Conservation (phyloP, 2,329 filamentous ascomycete genomes). For the Calycina herbarum region DNA sequence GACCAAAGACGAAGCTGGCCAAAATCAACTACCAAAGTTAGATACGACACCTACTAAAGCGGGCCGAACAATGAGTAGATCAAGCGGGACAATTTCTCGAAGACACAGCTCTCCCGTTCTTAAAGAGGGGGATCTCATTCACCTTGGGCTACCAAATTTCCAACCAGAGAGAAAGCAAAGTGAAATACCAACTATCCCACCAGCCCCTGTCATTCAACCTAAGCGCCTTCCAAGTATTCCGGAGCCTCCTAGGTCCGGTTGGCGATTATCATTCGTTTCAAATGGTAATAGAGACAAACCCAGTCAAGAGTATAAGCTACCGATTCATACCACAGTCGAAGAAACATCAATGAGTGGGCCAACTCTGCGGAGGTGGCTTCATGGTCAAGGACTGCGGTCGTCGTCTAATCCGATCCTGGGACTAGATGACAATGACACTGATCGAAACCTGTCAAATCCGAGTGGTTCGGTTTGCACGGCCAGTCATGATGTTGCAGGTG, state of each 20-base stretch:
- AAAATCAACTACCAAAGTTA: not conserved
- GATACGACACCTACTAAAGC: not conserved
- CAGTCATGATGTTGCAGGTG: conserved; percentile 32
- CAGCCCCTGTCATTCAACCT: conserved; percentile 28
- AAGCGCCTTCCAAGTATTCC: conserved; percentile 31
- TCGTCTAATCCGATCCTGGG: conserved; percentile 21
- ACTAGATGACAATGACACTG: conserved; percentile 21
- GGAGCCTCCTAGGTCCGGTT: conserved; percentile 30
- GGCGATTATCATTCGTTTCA: conserved; percentile 36
- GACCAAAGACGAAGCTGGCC: not conserved
- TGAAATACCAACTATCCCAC: conserved; percentile 25
- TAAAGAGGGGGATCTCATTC: conserved; percentile 10
- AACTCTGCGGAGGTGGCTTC: conserved; percentile 26
- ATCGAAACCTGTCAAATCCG: conserved; percentile 12
- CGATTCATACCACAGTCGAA: conserved; percentile 16
- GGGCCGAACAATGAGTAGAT: conserved; percentile 16
- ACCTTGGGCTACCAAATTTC: conserved; percentile 10
- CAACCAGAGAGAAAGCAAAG: conserved; percentile 23
- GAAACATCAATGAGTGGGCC: conserved; percentile 12
- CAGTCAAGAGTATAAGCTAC: conserved; percentile 25
- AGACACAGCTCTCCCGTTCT: conserved; percentile 29
- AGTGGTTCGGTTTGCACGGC: conserved; percentile 11
- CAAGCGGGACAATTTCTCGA: conserved; percentile 20
- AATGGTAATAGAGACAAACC: conserved; percentile 31
- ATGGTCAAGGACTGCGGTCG: conserved; percentile 28